phyloP scores from a whole-genome alignment of 495 filamentous ascomycete genomes.

The Massariosphaeria phaeospora region DNA sequence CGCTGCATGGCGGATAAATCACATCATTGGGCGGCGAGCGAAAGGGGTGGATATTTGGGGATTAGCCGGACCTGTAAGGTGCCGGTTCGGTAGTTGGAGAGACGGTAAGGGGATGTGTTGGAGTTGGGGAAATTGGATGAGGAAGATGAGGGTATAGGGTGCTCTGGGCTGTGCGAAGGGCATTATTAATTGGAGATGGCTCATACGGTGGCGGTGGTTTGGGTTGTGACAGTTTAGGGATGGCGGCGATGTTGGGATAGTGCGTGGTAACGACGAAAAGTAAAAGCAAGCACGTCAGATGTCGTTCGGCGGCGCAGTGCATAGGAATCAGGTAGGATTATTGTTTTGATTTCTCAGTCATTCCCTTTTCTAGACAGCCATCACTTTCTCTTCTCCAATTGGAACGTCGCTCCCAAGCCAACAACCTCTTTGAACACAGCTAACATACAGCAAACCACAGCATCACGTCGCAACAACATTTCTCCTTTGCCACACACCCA shows the following conservation, averaged over 20 bases:
- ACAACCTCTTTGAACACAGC: background rate
- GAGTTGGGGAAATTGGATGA: constrained; percentile 14
- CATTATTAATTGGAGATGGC: background rate
- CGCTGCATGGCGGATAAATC: constrained; percentile 19
- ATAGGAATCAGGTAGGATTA: background rate
- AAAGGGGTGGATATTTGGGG: constrained; percentile 1
- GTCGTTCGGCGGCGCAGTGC: too few species aligned
- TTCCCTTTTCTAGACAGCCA: background rate
- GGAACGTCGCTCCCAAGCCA: background rate
- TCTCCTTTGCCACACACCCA: too few species aligned
- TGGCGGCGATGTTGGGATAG: background rate
- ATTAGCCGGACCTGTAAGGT: constrained; percentile 18
- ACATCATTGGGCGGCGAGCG: background rate
- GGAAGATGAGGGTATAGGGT: background rate
- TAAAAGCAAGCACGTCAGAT: background rate
- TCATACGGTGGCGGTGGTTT: background rate
- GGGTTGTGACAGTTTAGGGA: background rate
- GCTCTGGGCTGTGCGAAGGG: background rate
- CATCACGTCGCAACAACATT: background rate
- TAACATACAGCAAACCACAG: background rate
- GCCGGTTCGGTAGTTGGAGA: constrained; percentile 26
- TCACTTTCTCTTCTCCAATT: background rate
- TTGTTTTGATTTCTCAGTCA: background rate
- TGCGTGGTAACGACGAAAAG: background rate
- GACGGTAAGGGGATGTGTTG: constrained; percentile 23